Conservation (phyloP, 768 basidiomycete genomes). For the Agaricus subrufescens region DNA sequence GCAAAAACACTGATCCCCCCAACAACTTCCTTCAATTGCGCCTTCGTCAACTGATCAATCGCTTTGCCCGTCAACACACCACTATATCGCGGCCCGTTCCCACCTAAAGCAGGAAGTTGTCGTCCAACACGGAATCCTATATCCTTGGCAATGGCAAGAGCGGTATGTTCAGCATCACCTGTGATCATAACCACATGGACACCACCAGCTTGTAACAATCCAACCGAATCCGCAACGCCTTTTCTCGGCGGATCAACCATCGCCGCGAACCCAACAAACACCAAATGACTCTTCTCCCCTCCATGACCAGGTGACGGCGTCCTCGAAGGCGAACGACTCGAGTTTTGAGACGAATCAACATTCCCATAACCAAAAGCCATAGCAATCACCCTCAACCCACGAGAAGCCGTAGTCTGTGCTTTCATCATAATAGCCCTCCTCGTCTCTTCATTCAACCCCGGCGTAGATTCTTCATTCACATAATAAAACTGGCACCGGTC, state of each 20-base stretch:
- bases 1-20: conserved; percentile 87
- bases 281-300: conserved; percentile 48
- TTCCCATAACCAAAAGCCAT: conserved; percentile 86
- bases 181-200: conserved; percentile 99
- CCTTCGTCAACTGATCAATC: conserved; percentile 80
- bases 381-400: conserved; percentile 83
- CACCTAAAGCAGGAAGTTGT: conserved; percentile 19
- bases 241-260: conserved; percentile 95
- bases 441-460: conserved; percentile 65
- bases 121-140: conserved; percentile 79
- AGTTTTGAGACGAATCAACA: conserved; percentile 29
- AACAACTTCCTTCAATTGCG: conserved; percentile 78
- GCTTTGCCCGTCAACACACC: conserved; percentile 67
- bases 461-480: conserved; percentile 86
- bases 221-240: conserved; percentile 89
- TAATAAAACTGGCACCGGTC: conserved; percentile 87
- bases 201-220: conserved; percentile 74
- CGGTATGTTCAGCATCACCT: conserved; percentile 90
- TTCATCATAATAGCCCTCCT: conserved; percentile 63
- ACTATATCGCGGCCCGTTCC: conserved; percentile 29
- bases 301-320: conserved; percentile 20
- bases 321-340: conserved; percentile 21
- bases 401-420: conserved; percentile 65
- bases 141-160: conserved; percentile 80
- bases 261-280: conserved; percentile 91